These are phyloP conservation scores for Tricholoma matsutake DNA, from an alignment of 768 basidiomycete species.

Conservation along the genomic window DNA sequence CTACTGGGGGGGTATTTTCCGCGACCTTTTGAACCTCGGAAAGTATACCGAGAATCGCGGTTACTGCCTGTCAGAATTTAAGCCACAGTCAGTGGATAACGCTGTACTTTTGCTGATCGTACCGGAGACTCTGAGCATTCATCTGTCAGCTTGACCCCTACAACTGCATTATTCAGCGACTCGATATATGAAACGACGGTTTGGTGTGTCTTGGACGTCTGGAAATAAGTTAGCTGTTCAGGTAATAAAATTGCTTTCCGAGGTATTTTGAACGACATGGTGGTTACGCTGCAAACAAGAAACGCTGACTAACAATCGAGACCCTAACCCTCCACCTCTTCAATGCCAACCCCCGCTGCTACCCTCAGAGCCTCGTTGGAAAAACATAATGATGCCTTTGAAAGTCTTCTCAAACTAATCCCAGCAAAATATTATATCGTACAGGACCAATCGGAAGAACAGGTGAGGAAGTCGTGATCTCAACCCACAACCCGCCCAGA, in stretches of 20 bases:
- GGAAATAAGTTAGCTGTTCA: slow-evolving; percentile 80
- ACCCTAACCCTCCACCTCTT: slow-evolving; percentile 10
- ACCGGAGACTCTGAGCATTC: slow-evolving; percentile 57
- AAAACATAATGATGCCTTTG: slow-evolving; percentile 83
- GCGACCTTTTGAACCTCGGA: slow-evolving; percentile 65
- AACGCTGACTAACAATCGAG: not conserved
- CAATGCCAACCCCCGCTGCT: slow-evolving; percentile 48
- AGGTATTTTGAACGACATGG: slow-evolving; percentile 47
- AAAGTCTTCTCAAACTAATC: slow-evolving; percentile 77
- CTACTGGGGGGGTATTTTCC: slow-evolving; percentile 74
- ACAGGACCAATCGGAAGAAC: slow-evolving; percentile 61
- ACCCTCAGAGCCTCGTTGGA: slow-evolving; percentile 65
- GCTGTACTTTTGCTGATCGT: slow-evolving; percentile 26
- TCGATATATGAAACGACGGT: slow-evolving; percentile 70
- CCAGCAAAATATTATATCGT: slow-evolving; percentile 88
- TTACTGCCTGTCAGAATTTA: slow-evolving; percentile 51
- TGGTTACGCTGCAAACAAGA: not conserved
- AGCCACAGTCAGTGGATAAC: slow-evolving; percentile 3
- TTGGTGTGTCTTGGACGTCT: slow-evolving; percentile 65
- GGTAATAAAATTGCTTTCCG: slow-evolving; percentile 73
- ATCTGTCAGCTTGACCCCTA: slow-evolving; percentile 75
- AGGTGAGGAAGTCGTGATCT: slow-evolving; percentile 39
- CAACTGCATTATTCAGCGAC: slow-evolving; percentile 68
- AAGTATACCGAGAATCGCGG: slow-evolving; percentile 60
- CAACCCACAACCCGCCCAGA: not conserved